A percentile compares a stretch with the other conserved stretches of the same genome.
These are phyloP conservation scores for Westerdykella sp. DNA, from an alignment of 2,329 filamentous ascomycete species.

Conservation along the genomic window DNA sequence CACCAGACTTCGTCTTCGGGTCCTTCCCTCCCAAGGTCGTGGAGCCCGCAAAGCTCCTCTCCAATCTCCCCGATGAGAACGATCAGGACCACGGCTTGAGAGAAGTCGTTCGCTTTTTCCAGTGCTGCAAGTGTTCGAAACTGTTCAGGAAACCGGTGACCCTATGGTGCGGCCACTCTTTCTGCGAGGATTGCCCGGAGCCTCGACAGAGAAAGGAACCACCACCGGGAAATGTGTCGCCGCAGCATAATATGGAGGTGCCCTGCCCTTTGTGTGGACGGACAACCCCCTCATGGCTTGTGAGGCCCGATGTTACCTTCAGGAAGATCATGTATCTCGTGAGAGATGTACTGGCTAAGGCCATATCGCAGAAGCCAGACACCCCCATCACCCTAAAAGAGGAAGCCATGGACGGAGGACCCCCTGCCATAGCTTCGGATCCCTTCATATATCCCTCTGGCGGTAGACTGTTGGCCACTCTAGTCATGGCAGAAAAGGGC, in stretches of 20 bases:
- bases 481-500: constrained; percentile 57
- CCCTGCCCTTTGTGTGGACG: constrained; percentile 67
- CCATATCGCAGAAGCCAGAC: constrained; percentile 27
- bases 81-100: constrained; percentile 48
- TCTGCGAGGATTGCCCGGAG: constrained; percentile 73
- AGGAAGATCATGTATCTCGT: constrained; percentile 58
- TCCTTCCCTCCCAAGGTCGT: not conserved
- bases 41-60: not conserved
- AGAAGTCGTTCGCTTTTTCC: constrained; percentile 64
- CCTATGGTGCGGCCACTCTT: constrained; percentile 71
- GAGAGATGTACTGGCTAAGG: constrained; percentile 45
- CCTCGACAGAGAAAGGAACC: constrained; percentile 57
- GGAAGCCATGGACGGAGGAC: constrained; percentile 17
- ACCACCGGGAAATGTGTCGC: constrained; percentile 69
- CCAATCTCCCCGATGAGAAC: not conserved
- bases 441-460: constrained; percentile 45
- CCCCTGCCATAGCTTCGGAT: too few relatives aligned
- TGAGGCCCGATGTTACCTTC: constrained; percentile 68
- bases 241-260: constrained; percentile 63
- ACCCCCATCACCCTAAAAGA: constrained; percentile 36
- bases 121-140: constrained; percentile 68
- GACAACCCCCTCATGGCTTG: constrained; percentile 73
- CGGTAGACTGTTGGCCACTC: constrained; percentile 60
- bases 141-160: constrained; percentile 65
- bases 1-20: not conserved